Evolutionary conservation across 305 asterid genomes (phyloP).

Genomic region (Solanum hybrid): DNA sequence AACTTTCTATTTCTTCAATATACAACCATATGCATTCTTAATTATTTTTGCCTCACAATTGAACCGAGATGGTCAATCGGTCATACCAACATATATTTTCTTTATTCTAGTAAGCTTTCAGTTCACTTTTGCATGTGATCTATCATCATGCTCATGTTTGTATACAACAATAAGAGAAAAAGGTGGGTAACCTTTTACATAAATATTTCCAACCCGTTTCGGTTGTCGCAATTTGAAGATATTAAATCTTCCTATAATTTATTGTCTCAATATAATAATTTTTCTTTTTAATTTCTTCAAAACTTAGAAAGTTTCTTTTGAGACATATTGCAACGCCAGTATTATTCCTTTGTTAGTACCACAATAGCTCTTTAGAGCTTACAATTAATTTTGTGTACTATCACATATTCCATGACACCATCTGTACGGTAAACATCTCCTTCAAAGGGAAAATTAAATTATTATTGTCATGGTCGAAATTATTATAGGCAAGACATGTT

Average conservation of each 20-base stretch:
- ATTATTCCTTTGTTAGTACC: too few species aligned
- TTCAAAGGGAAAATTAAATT: not conserved
- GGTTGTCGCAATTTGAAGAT: not conserved
- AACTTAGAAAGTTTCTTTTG: not conserved
- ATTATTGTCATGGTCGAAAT: not conserved
- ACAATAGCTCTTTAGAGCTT: not conserved
- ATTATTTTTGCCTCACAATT: not conserved
- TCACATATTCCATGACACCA: not conserved
- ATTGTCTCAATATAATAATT: not conserved
- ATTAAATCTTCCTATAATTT: too few species aligned
- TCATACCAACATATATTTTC: not conserved
- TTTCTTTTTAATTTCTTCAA: too few species aligned
- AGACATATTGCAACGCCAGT: not conserved
- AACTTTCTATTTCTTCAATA: too few species aligned
- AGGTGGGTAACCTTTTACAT: not conserved
- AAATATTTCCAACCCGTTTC: not conserved
- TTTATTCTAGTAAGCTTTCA: not conserved
- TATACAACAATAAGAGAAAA: not conserved
- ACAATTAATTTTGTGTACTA: not conserved
- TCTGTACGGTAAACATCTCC: not conserved
- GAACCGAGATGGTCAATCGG: not conserved
- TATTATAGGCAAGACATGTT: not conserved
- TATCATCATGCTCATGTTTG: not conserved
- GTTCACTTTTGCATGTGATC: not conserved
- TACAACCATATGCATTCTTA: not conserved